phyloP scores from a whole-genome alignment of 441 rosid genomes.

The Flueggea neowawraea region DNA sequence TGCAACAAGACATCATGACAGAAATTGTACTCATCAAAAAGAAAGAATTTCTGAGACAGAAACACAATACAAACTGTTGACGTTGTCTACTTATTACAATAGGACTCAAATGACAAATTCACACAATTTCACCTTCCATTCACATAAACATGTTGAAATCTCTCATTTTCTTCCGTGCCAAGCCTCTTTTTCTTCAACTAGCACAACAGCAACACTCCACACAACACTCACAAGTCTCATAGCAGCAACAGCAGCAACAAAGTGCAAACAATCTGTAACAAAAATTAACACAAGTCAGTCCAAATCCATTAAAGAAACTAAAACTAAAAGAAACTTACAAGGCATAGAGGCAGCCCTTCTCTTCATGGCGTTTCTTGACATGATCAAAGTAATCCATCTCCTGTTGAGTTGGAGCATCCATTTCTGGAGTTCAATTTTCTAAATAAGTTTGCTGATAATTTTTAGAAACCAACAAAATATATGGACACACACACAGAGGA shows the following conservation, averaged over 20 bases:
- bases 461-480: neutral
- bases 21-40: too few relatives aligned
- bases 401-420: constrained; percentile 39
- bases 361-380: constrained; percentile 36
- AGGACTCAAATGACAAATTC: neutral
- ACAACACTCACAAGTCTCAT: constrained; percentile 35
- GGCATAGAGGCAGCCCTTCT: constrained; percentile 47
- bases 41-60: neutral
- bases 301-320: neutral
- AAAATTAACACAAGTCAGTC: neutral
- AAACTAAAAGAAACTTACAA: constrained; percentile 17
- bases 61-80: neutral
- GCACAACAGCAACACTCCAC: constrained; percentile 29
- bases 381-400: constrained; percentile 39
- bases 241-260: constrained; percentile 44
- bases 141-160: neutral
- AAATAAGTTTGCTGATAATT: neutral
- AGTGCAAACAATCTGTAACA: constrained; percentile 29
- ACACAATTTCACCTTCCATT: neutral
- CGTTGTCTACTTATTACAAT: neutral
- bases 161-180: neutral
- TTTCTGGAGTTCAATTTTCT: constrained; percentile 10
- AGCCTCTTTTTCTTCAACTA: neutral
- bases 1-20: too few relatives aligned
- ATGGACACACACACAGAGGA: neutral